phyloP scores from a whole-genome alignment of 1,284 basidiomycete genomes.

The Schizopora paradoxa region DNA sequence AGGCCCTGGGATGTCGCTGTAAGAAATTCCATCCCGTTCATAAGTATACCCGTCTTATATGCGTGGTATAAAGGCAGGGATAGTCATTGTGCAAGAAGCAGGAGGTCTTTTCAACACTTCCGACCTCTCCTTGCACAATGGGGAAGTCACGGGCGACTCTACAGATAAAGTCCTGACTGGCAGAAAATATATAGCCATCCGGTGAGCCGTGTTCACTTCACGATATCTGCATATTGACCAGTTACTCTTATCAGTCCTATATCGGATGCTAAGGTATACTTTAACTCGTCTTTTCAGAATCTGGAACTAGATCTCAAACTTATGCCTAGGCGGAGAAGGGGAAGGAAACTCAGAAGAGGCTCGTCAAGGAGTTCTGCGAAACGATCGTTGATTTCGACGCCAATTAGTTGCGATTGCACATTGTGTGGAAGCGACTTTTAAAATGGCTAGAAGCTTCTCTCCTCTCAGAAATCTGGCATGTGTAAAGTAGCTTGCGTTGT shows the following conservation, averaged over 20 bases:
- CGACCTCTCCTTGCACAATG: slow-evolving; percentile 42
- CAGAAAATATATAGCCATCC: slow-evolving; percentile 81
- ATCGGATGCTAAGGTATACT: slow-evolving; percentile 45
- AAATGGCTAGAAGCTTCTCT: too few species aligned
- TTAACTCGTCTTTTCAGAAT: background rate
- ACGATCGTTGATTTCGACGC: slow-evolving; percentile 59
- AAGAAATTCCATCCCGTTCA: slow-evolving; percentile 23
- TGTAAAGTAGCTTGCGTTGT: too few species aligned
- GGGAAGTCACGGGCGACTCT: slow-evolving; percentile 40
- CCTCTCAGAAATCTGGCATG: too few species aligned
- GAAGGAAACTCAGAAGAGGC: slow-evolving; percentile 68
- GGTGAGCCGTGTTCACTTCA: slow-evolving; percentile 20
- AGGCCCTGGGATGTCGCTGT: slow-evolving; percentile 90
- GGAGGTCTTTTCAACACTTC: slow-evolving; percentile 76
- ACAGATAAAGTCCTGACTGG: slow-evolving; percentile 69
- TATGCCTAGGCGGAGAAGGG: slow-evolving; percentile 53
- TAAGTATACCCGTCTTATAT: background rate
- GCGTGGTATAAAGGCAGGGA: slow-evolving; percentile 57
- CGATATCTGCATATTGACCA: background rate
- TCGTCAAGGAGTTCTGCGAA: slow-evolving; percentile 82
- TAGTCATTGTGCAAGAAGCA: slow-evolving; percentile 91
- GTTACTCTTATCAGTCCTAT: slow-evolving; percentile 41
- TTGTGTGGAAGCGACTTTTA: too few species aligned
- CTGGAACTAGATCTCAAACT: slow-evolving; percentile 5
- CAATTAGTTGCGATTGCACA: too few species aligned